Percentiles rank a stretch among this genome's conserved stretches.
These are phyloP conservation scores for Blastomyces percursus DNA, from an alignment of 2,329 filamentous ascomycete genomes.

Conservation along the genomic window DNA sequence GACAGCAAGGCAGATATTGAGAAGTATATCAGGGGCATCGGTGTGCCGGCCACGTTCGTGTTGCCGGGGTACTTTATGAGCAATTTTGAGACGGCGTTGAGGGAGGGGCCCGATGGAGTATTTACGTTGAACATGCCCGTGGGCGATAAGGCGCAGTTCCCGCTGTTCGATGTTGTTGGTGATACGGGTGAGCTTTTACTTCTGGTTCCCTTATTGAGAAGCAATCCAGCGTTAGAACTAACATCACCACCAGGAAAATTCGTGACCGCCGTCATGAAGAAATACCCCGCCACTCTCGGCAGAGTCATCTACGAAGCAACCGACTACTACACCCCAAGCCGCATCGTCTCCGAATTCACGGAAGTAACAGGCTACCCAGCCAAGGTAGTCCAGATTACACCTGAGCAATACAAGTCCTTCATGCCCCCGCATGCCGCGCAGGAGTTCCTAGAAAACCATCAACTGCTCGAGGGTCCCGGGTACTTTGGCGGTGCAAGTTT, in stretches of 20 bases:
- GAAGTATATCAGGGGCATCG: conserved; percentile 26
- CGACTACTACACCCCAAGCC: conserved; percentile 29
- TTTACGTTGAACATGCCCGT: conserved; percentile 21
- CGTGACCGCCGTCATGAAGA: conserved; percentile 24
- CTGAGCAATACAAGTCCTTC: conserved; percentile 20
- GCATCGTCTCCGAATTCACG: conserved; percentile 32
- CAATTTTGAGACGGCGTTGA: conserved; percentile 28
- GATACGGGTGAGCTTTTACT: conserved; percentile 36
- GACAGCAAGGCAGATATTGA: conserved; percentile 34
- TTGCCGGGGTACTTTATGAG: conserved; percentile 36
- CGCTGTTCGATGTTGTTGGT: conserved; percentile 38
- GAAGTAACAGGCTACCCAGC: conserved; percentile 33
- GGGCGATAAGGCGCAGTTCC: conserved; percentile 26
- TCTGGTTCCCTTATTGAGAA: neutral
- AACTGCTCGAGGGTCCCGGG: conserved; percentile 42
- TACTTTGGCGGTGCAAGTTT: conserved; percentile 40
- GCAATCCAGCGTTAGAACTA: neutral
- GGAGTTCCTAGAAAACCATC: conserved; percentile 46
- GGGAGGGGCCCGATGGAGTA: conserved; percentile 21
- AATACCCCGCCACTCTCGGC: conserved; percentile 36
- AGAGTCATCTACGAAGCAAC: conserved; percentile 37
- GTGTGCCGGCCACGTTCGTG: conserved; percentile 32
- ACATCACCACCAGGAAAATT: conserved; percentile 18
- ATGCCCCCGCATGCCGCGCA: conserved; percentile 22
- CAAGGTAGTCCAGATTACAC: conserved; percentile 15